Evolutionary conservation across 495 filamentous ascomycete genomes (phyloP).

Genomic region (Daldinia grandis): DNA sequence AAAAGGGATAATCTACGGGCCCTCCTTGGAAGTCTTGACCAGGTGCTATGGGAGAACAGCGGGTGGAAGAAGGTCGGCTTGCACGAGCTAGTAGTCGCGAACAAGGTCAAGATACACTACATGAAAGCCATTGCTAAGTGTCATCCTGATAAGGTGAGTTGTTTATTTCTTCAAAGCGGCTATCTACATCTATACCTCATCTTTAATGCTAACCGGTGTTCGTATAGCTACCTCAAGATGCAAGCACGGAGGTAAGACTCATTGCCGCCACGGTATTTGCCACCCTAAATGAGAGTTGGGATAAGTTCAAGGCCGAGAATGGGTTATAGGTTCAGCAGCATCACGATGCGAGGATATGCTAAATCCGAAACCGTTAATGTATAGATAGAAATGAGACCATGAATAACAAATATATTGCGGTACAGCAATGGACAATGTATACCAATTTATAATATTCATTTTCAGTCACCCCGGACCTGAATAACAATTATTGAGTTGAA

Average conservation of each 20-base stretch:
- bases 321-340: conserved; percentile 59
- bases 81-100: conserved; percentile 86
- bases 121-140: conserved; percentile 99
- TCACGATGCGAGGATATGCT: neutral
- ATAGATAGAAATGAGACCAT: conserved; percentile 37
- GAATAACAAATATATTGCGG: conserved; percentile 13
- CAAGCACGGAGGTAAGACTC: conserved; percentile 94
- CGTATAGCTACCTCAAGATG: conserved; percentile 79
- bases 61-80: conserved; percentile 98
- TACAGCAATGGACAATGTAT: neutral
- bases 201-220: conserved; percentile 29
- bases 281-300: conserved; percentile 96
- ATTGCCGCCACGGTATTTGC: conserved; percentile 90
- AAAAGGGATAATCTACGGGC: conserved; percentile 94
- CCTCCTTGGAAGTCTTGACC: conserved; percentile 85
- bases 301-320: conserved; percentile 95
- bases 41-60: conserved; percentile 87
- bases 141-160: conserved; percentile 94
- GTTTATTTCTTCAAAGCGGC: conserved; percentile 8
- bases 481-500: neutral
- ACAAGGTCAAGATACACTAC: conserved; percentile 94
- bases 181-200: conserved; percentile 18
- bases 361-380: neutral
- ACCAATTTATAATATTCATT: neutral
- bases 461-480: neutral